Evolutionary conservation across 192 early-diverging fungal species (phyloP).

Genomic region (Coemansia sp.): DNA sequence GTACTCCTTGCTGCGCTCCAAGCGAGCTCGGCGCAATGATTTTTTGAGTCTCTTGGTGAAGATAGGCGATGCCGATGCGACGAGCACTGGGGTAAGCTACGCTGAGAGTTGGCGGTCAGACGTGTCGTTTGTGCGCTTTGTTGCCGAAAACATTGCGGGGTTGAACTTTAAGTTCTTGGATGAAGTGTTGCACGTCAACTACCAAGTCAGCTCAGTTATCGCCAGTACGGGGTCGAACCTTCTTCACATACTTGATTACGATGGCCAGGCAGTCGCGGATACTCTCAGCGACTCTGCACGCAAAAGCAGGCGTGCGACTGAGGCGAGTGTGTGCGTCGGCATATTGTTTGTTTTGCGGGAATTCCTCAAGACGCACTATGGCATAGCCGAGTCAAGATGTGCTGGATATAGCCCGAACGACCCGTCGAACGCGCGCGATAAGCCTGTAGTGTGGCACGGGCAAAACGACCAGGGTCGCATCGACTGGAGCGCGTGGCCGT

Average conservation of each 20-base stretch:
- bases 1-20: slow-evolving; percentile 68
- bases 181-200: slow-evolving; percentile 76
- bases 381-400: slow-evolving; percentile 58
- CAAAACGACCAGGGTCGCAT: slow-evolving; percentile 39
- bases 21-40: slow-evolving; percentile 70
- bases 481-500: slow-evolving; percentile 42
- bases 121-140: slow-evolving; percentile 66
- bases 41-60: slow-evolving; percentile 69
- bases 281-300: not conserved
- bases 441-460: slow-evolving; percentile 55
- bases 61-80: slow-evolving; percentile 64
- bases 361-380: slow-evolving; percentile 63
- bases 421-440: slow-evolving; percentile 57
- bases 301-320: slow-evolving; percentile 38
- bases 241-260: slow-evolving; percentile 49
- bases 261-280: not conserved
- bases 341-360: slow-evolving; percentile 66
- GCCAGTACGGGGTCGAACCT: slow-evolving; percentile 69
- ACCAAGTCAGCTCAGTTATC: slow-evolving; percentile 71
- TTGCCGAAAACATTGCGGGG: slow-evolving; percentile 80
- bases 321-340: slow-evolving; percentile 61
- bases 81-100: slow-evolving; percentile 4
- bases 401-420: slow-evolving; percentile 55
- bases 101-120: slow-evolving; percentile 42
- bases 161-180: slow-evolving; percentile 79